Percentiles rank a stretch among this genome's conserved stretches.
phyloP scores from a whole-genome alignment of 140 eudicot species.

The Cichorium intybus region DNA sequence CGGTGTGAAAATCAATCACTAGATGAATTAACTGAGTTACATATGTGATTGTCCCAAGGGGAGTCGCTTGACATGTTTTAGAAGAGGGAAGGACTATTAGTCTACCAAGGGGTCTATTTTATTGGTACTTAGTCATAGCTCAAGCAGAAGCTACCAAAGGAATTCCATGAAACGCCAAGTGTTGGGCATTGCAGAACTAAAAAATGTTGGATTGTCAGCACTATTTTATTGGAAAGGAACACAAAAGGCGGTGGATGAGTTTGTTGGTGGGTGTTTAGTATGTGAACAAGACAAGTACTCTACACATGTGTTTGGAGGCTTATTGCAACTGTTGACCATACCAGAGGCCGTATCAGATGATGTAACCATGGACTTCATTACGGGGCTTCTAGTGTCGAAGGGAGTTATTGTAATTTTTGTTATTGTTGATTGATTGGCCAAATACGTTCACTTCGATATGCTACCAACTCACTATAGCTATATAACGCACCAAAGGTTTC shows the following conservation, averaged over 20 bases:
- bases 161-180: no score
- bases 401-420: not conserved
- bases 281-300: not conserved
- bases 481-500: not conserved
- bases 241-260: not conserved
- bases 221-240: not conserved
- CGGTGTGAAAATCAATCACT: no score
- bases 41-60: no score
- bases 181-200: not conserved
- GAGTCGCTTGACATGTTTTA: no score
- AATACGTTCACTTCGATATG: not conserved
- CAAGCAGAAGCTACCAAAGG: not conserved
- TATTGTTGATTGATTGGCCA: not conserved
- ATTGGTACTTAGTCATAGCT: not conserved
- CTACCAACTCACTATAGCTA: not conserved
- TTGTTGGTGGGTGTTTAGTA: not conserved
- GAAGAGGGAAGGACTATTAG: not conserved
- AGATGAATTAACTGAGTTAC: no score
- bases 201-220: not conserved
- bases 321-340: slow-evolving; percentile 4
- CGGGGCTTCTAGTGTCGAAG: not conserved
- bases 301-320: not conserved
- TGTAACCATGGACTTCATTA: no score
- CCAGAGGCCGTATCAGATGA: slow-evolving; percentile 2
- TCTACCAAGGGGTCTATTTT: not conserved